Percentiles rank a stretch among this genome's conserved stretches.
These are phyloP conservation scores for Trichoderma simmonsii DNA, from an alignment of 2,329 filamentous ascomycete species.

Conservation along the genomic window DNA sequence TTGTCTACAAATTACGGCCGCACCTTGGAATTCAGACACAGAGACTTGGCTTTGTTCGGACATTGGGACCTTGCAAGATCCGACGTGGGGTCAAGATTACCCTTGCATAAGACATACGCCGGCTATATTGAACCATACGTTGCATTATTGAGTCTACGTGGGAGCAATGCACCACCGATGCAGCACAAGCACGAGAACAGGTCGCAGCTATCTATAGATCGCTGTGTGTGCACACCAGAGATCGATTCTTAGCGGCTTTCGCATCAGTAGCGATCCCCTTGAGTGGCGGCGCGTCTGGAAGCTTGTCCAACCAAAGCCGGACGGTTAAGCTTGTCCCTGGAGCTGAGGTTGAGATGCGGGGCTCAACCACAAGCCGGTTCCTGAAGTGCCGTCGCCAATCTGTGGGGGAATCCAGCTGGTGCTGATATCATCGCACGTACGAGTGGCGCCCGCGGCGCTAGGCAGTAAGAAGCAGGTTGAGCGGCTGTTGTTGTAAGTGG, in stretches of 20 bases:
- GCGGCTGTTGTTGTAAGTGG: background rate
- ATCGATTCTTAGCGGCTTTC: background rate
- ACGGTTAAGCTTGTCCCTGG: background rate
- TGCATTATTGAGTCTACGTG: background rate
- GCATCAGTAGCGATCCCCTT: background rate
- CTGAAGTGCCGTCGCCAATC: constrained; percentile 18
- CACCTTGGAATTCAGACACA: background rate
- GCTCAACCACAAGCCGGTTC: constrained; percentile 4
- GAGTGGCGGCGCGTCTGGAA: background rate
- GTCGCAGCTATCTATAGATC: background rate
- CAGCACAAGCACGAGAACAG: background rate
- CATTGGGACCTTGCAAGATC: background rate
- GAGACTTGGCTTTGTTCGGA: background rate
- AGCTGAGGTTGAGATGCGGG: background rate
- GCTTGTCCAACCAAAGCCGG: background rate
- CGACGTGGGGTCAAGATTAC: background rate
- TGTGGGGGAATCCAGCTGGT: constrained; percentile 8
- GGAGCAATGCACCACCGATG: background rate
- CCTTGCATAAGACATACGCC: background rate
- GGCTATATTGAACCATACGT: background rate
- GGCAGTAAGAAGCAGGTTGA: constrained; percentile 11
- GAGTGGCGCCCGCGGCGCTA: background rate
- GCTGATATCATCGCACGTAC: constrained; percentile 10
- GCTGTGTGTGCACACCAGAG: background rate
- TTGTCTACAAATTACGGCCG: background rate